phyloP scores from a whole-genome alignment of 2,329 filamentous ascomycete genomes.

The Falciphora oryzae region DNA sequence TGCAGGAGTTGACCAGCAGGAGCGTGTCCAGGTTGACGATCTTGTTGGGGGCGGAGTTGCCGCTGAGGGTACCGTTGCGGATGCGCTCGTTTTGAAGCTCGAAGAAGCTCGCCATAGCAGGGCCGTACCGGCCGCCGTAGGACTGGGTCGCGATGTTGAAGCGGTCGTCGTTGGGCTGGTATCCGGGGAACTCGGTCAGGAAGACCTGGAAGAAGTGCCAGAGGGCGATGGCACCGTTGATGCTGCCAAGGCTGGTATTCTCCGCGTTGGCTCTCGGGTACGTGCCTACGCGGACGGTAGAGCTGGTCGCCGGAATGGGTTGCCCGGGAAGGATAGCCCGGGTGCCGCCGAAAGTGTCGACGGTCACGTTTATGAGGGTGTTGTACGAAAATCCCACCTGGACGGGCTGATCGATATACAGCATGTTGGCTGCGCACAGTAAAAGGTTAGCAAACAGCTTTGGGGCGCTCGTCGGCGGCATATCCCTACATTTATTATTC shows the following conservation, averaged over 20 bases:
- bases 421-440: conserved; percentile 40
- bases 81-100: conserved; percentile 57
- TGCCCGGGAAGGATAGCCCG: conserved; percentile 29
- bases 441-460: neutral
- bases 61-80: conserved; percentile 32
- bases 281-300: conserved; percentile 53
- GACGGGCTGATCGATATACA: conserved; percentile 63
- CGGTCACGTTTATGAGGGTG: conserved; percentile 53
- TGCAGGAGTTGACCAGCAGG: conserved; percentile 65
- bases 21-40: conserved; percentile 53
- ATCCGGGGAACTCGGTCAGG: conserved; percentile 51
- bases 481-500: conserved; percentile 38
- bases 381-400: conserved; percentile 68
- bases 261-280: conserved; percentile 50
- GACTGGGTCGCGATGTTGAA: conserved; percentile 64
- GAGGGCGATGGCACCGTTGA: conserved; percentile 49
- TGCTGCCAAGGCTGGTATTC: conserved; percentile 49
- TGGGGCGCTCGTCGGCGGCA: no score
- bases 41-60: conserved; percentile 5
- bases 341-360: conserved; percentile 38
- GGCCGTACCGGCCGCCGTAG: conserved; percentile 66
- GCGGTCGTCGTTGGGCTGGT: conserved; percentile 43
- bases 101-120: conserved; percentile 53
- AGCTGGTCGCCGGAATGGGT: conserved; percentile 29
- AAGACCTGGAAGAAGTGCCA: conserved; percentile 64